Percentiles rank a stretch among this genome's conserved stretches.
phyloP scores from a whole-genome alignment of 2,329 filamentous ascomycete species.

The Alternaria rosae region DNA sequence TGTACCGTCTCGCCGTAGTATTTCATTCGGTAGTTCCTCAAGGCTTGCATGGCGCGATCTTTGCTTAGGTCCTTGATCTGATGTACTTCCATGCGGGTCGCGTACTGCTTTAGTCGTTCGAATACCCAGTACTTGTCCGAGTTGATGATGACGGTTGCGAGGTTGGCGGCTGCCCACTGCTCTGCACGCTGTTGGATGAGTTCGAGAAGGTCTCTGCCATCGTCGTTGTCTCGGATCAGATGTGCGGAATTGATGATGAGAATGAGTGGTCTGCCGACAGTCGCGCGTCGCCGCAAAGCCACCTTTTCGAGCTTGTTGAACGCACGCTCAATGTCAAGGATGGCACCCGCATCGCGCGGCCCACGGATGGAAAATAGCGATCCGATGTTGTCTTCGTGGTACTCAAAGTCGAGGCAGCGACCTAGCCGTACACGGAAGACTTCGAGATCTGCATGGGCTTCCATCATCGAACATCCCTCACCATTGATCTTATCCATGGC shows the following conservation, averaged over 20 bases:
- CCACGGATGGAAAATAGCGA: conserved; percentile 94
- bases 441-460: conserved; percentile 92
- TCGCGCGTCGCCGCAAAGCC: conserved; percentile 73
- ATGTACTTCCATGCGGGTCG: conserved; percentile 93
- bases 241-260: conserved; percentile 95
- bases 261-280: conserved; percentile 74
- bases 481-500: conserved; percentile 93
- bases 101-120: conserved; percentile 88
- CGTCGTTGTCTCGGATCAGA: conserved; percentile 87
- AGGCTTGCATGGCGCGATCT: conserved; percentile 74
- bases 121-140: conserved; percentile 99
- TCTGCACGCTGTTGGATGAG: conserved; percentile 95
- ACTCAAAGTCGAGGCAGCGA: conserved; percentile 95
- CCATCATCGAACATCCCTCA: conserved; percentile 91
- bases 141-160: conserved; percentile 94
- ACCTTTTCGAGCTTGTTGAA: conserved; percentile 99
- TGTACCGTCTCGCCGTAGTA: conserved; percentile 73
- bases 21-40: conserved; percentile 79
- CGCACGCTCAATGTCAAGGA: conserved; percentile 94
- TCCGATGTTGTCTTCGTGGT: conserved; percentile 96
- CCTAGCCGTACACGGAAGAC: conserved; percentile 93
- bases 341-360: conserved; percentile 86
- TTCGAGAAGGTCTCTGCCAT: conserved; percentile 91
- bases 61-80: conserved; percentile 85
- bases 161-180: conserved; percentile 90